Percentiles rank a stretch among this genome's conserved stretches.
Conservation (phyloP, 1,284 basidiomycete species). For the Ceratobasidium sp. region DNA sequence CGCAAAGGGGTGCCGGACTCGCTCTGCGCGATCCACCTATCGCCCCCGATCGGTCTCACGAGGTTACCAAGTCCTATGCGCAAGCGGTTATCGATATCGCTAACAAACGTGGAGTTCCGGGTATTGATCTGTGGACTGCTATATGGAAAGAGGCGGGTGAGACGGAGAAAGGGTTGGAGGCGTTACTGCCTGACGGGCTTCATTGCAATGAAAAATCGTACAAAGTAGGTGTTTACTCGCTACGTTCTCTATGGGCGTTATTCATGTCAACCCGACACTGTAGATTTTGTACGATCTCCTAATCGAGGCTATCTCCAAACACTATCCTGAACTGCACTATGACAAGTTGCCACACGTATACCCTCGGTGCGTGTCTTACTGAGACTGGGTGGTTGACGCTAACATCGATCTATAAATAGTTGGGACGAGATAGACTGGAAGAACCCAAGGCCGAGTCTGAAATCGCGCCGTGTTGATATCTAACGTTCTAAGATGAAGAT, state of each 20-base stretch:
- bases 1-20: conserved; percentile 51
- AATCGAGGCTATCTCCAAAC: conserved; percentile 67
- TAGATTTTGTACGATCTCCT: conserved; percentile 78
- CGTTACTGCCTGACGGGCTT: conserved; percentile 77
- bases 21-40: conserved; percentile 25
- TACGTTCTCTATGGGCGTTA: conserved; percentile 3
- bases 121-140: conserved; percentile 77
- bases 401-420: not conserved
- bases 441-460: conserved; percentile 37
- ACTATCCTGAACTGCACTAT: conserved; percentile 73
- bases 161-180: conserved; percentile 64
- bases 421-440: conserved; percentile 46
- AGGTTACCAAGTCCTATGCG: conserved; percentile 75
- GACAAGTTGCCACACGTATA: conserved; percentile 48
- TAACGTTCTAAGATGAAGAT: too few relatives aligned
- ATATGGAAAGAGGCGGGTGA: conserved; percentile 76
- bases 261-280: conserved; percentile 17
- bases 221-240: conserved; percentile 61
- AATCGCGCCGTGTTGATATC: conserved; percentile 28
- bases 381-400: not conserved
- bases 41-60: conserved; percentile 68
- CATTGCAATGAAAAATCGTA: conserved; percentile 83
- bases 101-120: conserved; percentile 65
- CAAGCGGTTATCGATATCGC: conserved; percentile 76
- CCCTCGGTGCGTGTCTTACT: conserved; percentile 27